phyloP scores from a whole-genome alignment of 768 basidiomycete species.

The Mycena epipterygia region DNA sequence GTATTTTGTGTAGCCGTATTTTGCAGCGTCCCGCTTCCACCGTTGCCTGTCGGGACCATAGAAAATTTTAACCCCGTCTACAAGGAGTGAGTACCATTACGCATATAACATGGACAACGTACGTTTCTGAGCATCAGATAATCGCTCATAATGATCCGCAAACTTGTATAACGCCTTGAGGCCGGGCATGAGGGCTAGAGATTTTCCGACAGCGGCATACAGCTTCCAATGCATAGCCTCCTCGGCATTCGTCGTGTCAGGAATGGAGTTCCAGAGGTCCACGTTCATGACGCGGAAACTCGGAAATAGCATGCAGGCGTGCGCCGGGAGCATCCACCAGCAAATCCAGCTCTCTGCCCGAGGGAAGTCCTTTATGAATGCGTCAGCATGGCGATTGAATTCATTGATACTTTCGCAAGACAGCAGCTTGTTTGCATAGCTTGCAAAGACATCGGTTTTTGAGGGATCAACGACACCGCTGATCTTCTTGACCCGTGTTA shows the following conservation, averaged over 20 bases:
- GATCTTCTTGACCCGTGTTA: constrained; percentile 2
- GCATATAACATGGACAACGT: too few relatives aligned
- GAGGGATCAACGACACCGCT: constrained; percentile 2
- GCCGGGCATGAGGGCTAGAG: background rate
- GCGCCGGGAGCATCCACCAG: constrained; percentile 47
- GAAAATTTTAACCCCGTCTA: background rate
- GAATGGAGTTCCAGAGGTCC: constrained; percentile 29
- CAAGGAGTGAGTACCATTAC: too few relatives aligned
- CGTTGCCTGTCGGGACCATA: background rate
- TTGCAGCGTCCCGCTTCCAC: background rate
- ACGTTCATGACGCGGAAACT: constrained; percentile 26
- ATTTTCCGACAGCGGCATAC: background rate
- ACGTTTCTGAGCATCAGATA: too few relatives aligned
- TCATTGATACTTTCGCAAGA: background rate
- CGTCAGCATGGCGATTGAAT: background rate
- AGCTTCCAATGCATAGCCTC: constrained; percentile 7
- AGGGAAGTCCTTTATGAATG: constrained; percentile 40
- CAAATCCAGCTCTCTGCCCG: constrained; percentile 42
- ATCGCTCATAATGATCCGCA: background rate
- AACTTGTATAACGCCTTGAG: background rate
- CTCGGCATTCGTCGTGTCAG: constrained; percentile 35
- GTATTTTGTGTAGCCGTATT: background rate
- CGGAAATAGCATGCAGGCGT: constrained; percentile 37
- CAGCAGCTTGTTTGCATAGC: background rate
- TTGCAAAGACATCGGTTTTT: background rate